Conservation (phyloP, 371 early-diverging fungal genomes). For the Mucor mucedo region DNA sequence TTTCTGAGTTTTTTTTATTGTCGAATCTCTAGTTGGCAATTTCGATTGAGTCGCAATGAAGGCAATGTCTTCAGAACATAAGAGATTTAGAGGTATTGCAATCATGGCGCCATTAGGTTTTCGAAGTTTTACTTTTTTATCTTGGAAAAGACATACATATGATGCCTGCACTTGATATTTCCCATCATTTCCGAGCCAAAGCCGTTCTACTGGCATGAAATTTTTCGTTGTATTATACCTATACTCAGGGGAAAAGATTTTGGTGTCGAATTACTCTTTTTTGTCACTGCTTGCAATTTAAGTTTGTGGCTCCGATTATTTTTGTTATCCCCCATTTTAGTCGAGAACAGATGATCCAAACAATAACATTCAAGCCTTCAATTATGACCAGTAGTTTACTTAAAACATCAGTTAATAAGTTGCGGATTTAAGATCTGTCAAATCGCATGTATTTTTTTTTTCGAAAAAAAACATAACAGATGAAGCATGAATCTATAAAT, state of each 20-base stretch:
- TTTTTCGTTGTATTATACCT: background rate
- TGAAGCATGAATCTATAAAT: no score
- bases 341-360: background rate
- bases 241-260: background rate
- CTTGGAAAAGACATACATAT: constrained; percentile 44
- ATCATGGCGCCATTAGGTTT: constrained; percentile 42
- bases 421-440: no score
- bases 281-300: background rate
- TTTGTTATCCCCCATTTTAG: background rate
- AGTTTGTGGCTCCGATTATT: background rate
- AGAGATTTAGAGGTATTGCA: constrained; percentile 42
- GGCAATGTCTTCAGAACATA: constrained; percentile 40
- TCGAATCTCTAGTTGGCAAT: background rate
- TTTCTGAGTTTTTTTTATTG: background rate
- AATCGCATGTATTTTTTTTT: no score
- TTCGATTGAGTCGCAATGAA: constrained; percentile 32
- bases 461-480: no score
- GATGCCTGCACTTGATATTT: constrained; percentile 44
- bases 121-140: constrained; percentile 46
- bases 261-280: background rate
- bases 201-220: constrained; percentile 16
- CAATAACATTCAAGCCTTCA: background rate
- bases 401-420: no score
- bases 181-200: constrained; percentile 47
- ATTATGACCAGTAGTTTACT: no score